Conservation (phyloP, 2,329 filamentous ascomycete genomes). For the Geosmithia flava region DNA sequence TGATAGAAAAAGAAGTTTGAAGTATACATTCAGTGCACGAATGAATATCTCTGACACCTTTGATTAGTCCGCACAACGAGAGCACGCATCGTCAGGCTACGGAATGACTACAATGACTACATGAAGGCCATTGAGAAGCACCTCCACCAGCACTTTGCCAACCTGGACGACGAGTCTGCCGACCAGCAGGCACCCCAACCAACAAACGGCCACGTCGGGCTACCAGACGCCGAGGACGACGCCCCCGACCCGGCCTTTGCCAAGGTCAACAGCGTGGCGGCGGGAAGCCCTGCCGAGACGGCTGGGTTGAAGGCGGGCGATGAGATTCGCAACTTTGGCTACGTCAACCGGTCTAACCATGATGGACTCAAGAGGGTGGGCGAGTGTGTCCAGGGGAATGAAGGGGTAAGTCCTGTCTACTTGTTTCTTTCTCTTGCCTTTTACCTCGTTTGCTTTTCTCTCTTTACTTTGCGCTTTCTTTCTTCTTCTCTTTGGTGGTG, state of each 20-base stretch:
- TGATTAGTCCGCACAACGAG: conserved; percentile 76
- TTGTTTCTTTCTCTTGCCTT: too few relatives aligned
- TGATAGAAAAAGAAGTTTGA: conserved; percentile 9
- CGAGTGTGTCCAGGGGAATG: conserved; percentile 81
- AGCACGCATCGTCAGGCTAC: conserved; percentile 74
- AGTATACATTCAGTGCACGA: neutral
- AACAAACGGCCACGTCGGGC: neutral
- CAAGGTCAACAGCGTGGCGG: conserved; percentile 73
- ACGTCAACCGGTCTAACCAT: conserved; percentile 73
- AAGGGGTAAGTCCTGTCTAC: conserved; percentile 54
- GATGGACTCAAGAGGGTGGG: conserved; percentile 76
- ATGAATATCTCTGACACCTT: neutral
- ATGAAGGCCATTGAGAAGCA: conserved; percentile 76
- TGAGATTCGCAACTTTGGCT: conserved; percentile 72
- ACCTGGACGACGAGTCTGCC: conserved; percentile 40
- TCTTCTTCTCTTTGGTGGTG: neutral
- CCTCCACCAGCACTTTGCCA: conserved; percentile 86
- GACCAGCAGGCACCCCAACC: conserved; percentile 11
- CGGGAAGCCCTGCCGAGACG: conserved; percentile 65
- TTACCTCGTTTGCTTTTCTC: too few relatives aligned
- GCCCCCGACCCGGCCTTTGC: conserved; percentile 49
- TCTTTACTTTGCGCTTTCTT: neutral
- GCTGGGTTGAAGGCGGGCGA: conserved; percentile 77
- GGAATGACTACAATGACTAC: conserved; percentile 86
- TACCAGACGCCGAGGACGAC: conserved; percentile 15